Evolutionary conservation across 257 asterid genomes (phyloP).

Genomic region (Solanum megistacrolobum): DNA sequence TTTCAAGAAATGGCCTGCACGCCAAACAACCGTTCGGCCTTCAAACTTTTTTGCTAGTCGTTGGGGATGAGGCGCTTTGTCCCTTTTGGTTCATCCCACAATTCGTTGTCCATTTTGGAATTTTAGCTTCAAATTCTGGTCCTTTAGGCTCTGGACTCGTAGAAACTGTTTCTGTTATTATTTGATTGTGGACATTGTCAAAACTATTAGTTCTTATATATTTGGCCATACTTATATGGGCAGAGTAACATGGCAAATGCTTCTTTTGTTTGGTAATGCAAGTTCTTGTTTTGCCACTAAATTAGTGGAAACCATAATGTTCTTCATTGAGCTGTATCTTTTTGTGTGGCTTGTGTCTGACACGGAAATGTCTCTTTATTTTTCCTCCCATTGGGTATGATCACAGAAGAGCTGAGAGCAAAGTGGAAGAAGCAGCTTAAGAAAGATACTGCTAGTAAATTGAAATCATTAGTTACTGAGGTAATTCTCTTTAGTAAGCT

Average conservation of each 20-base stretch:
- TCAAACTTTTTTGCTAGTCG: background rate
- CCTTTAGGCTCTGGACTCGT: background rate
- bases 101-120: background rate
- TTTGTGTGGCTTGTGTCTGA: background rate
- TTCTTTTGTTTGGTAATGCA: background rate
- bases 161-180: background rate
- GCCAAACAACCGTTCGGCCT: background rate
- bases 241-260: background rate
- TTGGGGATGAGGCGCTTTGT: background rate
- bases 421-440: conserved; percentile 90
- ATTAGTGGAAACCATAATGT: background rate
- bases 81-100: background rate
- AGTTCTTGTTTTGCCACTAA: background rate
- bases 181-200: background rate
- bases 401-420: conserved; percentile 83
- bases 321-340: background rate
- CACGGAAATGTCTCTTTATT: background rate
- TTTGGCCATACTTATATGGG: background rate
- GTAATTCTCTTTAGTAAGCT: conserved; percentile 18
- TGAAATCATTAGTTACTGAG: conserved; percentile 85
- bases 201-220: background rate
- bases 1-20: background rate
- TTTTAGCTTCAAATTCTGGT: background rate
- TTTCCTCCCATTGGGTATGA: background rate
- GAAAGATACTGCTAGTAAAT: conserved; percentile 73